These are phyloP conservation scores for Pleurotus giganteus DNA, from an alignment of 768 basidiomycete species.

Conservation along the genomic window DNA sequence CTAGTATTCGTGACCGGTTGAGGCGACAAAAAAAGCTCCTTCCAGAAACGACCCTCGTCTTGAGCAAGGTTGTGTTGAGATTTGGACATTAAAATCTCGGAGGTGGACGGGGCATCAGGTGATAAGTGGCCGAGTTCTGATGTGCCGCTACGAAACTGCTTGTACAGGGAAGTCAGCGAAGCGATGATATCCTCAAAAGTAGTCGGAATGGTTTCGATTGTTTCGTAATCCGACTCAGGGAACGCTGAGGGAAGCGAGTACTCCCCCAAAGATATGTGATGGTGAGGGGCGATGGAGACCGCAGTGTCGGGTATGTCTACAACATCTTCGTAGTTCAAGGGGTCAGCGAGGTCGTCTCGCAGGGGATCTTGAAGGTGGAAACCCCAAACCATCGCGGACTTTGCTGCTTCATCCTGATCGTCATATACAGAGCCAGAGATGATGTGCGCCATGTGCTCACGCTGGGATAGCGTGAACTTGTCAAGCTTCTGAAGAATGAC, in stretches of 20 bases:
- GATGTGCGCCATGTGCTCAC: conserved; percentile 19
- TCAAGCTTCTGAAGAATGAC: conserved; percentile 37
- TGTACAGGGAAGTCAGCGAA: conserved; percentile 45
- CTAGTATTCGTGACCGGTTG: conserved; percentile 18
- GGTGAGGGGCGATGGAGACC: not conserved
- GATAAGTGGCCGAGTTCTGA: conserved; percentile 42
- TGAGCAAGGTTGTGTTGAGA: conserved; percentile 55
- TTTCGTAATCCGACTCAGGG: not conserved
- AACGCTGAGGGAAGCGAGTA: conserved; percentile 2
- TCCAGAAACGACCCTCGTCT: conserved; percentile 65
- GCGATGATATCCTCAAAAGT: conserved; percentile 27
- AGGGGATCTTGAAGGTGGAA: not conserved
- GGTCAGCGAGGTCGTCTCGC: not conserved
- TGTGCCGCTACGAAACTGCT: conserved; percentile 46
- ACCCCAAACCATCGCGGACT: not conserved
- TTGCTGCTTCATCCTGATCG: not conserved
- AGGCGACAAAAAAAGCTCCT: conserved; percentile 25
- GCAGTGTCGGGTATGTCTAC: not conserved
- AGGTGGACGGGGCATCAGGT: conserved; percentile 19
- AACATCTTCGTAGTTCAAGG: not conserved
- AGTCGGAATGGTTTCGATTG: conserved; percentile 10
- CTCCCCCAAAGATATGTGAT: not conserved
- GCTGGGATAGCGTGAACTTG: conserved; percentile 28
- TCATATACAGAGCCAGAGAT: conserved; percentile 19
- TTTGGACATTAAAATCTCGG: conserved; percentile 47